Conservation (phyloP, 495 filamentous ascomycete species). For the Sabuloglossum arenarium region DNA sequence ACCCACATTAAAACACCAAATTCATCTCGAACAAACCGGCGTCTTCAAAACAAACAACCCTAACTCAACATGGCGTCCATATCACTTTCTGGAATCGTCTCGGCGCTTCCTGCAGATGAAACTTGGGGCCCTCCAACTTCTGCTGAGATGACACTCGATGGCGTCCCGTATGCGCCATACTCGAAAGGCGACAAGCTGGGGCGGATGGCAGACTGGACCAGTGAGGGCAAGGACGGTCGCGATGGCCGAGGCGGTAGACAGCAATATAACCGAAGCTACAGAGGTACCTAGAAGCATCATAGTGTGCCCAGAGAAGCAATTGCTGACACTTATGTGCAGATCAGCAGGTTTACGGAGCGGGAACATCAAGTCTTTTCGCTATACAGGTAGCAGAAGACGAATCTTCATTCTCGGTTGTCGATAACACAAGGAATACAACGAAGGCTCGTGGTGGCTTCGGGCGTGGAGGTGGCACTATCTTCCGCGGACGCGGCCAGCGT, state of each 20-base stretch:
- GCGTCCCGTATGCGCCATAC: conserved; percentile 91
- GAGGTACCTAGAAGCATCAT: conserved; percentile 36
- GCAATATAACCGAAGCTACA: conserved; percentile 77
- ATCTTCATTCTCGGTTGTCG: conserved; percentile 92
- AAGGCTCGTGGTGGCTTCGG: conserved; percentile 78
- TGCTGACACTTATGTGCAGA: conserved; percentile 28
- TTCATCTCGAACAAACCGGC: not conserved
- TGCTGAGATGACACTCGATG: conserved; percentile 67
- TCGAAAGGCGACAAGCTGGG: conserved; percentile 97
- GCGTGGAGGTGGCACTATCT: conserved; percentile 63
- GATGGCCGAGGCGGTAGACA: conserved; percentile 59
- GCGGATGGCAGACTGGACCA: conserved; percentile 96
- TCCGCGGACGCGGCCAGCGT: conserved; percentile 70
- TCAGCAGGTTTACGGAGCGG: conserved; percentile 91
- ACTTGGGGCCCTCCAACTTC: conserved; percentile 72
- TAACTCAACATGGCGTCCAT: conserved; percentile 27
- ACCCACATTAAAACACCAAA: not conserved
- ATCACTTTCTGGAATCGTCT: conserved; percentile 37
- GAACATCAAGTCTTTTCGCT: conserved; percentile 67
- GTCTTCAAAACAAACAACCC: not conserved
- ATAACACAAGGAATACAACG: conserved; percentile 65
- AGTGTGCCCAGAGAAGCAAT: conserved; percentile 1
- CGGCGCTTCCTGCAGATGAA: conserved; percentile 40
- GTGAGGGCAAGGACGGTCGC: conserved; percentile 70
- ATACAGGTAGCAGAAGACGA: conserved; percentile 87